Conservation (phyloP, 139 green algal species). For the Chlorella sp. region DNA sequence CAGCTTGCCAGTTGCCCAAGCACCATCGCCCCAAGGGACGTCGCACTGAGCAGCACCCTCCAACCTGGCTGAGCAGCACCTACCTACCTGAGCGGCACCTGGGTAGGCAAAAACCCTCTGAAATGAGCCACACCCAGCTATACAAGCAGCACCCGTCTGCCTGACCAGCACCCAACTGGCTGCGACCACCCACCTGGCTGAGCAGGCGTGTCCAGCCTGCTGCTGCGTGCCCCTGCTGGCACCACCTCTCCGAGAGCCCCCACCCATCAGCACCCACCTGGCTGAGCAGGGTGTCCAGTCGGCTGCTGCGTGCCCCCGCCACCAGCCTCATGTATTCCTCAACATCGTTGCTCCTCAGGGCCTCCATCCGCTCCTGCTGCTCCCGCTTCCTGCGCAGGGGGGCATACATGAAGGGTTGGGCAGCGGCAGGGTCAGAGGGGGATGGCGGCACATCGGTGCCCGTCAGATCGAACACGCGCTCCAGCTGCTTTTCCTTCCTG, state of each 20-base stretch:
- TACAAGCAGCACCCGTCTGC: no score
- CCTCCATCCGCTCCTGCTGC: constrained; percentile 62
- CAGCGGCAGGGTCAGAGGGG: not conserved
- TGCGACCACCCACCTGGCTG: no score
- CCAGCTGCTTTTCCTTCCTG: no score
- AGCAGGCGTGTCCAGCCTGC: no score
- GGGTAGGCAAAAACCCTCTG: no score
- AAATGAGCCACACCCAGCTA: no score
- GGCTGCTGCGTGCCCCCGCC: constrained; percentile 46
- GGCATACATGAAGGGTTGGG: not conserved
- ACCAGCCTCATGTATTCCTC: constrained; percentile 81
- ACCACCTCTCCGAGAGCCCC: not conserved
- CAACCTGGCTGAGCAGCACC: constrained; percentile 69
- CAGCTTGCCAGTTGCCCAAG: not conserved
- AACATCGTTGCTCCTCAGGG: constrained; percentile 81
- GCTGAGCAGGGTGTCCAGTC: constrained; percentile 67
- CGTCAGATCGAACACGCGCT: no score
- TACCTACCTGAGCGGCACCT: constrained; percentile 73
- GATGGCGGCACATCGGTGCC: not conserved
- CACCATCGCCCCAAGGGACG: not conserved
- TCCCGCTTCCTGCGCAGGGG: constrained; percentile 12
- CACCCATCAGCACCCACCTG: constrained; percentile 48
- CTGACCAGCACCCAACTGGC: no score
- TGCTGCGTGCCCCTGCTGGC: not conserved
- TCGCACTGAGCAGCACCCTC: not conserved